A percentile compares a stretch with the other conserved stretches of the same genome.
Conservation (phyloP, 305 asterid species). For the Fraxinus sp. region DNA sequence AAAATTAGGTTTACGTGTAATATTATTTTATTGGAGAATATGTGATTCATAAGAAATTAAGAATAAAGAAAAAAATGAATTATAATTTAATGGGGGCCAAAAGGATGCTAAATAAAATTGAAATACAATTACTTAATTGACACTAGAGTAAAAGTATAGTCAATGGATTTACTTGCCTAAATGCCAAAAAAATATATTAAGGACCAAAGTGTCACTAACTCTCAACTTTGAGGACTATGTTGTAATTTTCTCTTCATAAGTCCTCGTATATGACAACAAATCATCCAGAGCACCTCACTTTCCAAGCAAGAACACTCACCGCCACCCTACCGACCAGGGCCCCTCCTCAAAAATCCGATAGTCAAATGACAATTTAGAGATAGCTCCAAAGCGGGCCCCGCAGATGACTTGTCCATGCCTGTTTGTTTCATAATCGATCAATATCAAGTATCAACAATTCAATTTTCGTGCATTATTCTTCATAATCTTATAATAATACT, state of each 20-base stretch:
- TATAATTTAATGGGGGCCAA: no score
- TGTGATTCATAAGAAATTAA: no score
- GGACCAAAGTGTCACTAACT: not conserved
- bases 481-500: not conserved
- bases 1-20: no score
- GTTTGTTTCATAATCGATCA: constrained; percentile 28
- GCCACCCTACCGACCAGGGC: not conserved
- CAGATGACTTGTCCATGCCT: constrained; percentile 28
- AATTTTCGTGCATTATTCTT: constrained; percentile 5
- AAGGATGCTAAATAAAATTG: not conserved
- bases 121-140: not conserved
- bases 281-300: not conserved
- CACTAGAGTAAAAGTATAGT: not conserved
- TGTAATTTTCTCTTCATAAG: not conserved
- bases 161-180: not conserved
- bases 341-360: not conserved
- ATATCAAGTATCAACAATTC: constrained; percentile 23
- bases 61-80: no score
- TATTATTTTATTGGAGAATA: no score
- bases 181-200: not conserved
- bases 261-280: not conserved
- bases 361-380: not conserved
- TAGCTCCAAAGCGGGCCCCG: constrained; percentile 22
- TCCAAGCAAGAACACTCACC: not conserved
- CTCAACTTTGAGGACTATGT: not conserved